phyloP scores from a whole-genome alignment of 2,329 filamentous ascomycete genomes.

The Stemphylium beticola region DNA sequence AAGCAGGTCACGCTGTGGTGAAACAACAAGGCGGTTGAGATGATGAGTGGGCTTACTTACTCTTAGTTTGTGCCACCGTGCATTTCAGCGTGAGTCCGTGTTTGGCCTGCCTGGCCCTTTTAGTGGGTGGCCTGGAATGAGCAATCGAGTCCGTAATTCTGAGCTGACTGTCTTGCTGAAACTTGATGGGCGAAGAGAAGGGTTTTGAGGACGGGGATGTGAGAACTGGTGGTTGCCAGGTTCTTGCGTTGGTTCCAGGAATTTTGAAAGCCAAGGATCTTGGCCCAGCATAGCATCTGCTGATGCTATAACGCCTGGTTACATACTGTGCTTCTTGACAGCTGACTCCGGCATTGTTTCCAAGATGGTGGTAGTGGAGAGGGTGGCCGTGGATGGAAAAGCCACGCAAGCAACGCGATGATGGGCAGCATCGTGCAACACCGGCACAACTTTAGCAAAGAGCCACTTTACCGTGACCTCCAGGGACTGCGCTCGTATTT shows the following conservation, averaged over 20 bases:
- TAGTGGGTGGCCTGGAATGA: conserved; percentile 17
- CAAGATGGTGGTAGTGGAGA: conserved; percentile 6
- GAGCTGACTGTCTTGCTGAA: conserved; percentile 3
- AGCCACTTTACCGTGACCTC: neutral
- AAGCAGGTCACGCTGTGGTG: conserved; percentile 17
- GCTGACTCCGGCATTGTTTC: neutral
- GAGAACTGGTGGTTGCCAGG: too few relatives aligned
- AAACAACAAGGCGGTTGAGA: conserved; percentile 28
- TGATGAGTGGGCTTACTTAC: neutral
- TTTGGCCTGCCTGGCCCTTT: conserved; percentile 7
- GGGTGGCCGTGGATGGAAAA: neutral
- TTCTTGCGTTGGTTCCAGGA: too few relatives aligned
- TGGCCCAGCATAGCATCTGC: neutral
- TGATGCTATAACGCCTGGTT: neutral
- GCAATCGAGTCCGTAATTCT: conserved; percentile 1
- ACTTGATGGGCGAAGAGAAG: conserved; percentile 1
- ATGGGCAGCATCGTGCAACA: neutral
- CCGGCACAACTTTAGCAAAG: neutral
- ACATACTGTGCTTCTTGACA: neutral
- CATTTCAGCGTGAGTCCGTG: conserved; percentile 23
- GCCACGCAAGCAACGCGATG: conserved; percentile 8
- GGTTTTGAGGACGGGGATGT: too few relatives aligned
- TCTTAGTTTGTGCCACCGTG: conserved; percentile 21
- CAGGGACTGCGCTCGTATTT: conserved; percentile 1
- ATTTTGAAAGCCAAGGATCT: too few relatives aligned